phyloP scores from a whole-genome alignment of 768 basidiomycete genomes.

The Pholiota microspora region DNA sequence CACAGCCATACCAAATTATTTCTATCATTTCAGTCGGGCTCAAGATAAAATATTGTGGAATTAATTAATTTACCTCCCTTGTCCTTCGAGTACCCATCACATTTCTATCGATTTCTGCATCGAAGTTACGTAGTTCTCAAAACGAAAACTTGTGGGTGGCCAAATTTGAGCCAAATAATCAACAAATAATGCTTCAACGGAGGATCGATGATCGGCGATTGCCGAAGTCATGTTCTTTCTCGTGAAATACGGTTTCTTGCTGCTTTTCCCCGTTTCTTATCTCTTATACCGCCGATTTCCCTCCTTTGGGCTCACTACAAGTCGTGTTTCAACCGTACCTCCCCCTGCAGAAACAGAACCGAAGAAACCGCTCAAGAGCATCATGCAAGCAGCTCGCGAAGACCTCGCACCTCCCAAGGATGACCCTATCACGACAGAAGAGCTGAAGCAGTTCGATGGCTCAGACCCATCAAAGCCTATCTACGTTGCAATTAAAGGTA shows the following conservation, averaged over 20 bases:
- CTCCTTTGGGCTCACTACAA: background rate
- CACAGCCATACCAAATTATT: no score
- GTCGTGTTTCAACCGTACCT: background rate
- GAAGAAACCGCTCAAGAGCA: slow-evolving; percentile 43
- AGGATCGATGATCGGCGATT: slow-evolving; percentile 16
- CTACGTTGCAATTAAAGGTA: slow-evolving; percentile 92
- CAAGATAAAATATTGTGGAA: no score
- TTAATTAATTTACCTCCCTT: no score
- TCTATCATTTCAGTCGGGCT: no score
- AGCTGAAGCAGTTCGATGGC: slow-evolving; percentile 75
- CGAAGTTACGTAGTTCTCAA: no score
- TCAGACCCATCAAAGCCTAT: slow-evolving; percentile 64
- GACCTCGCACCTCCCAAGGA: slow-evolving; percentile 72
- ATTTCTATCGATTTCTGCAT: no score
- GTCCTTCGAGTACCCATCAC: no score
- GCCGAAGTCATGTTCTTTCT: slow-evolving; percentile 17
- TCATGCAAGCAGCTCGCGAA: slow-evolving; percentile 67
- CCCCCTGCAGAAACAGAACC: slow-evolving; percentile 24
- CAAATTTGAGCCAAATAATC: no score
- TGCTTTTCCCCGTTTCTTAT: slow-evolving; percentile 18
- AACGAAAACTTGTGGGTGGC: no score
- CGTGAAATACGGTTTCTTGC: slow-evolving; percentile 16
- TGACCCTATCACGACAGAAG: slow-evolving; percentile 69
- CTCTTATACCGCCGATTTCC: slow-evolving; percentile 16
- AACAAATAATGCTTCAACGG: no score